Base-by-base conservation (phyloP, 192 early-diverging fungal species). In the Backusella morwellensis region DNA sequence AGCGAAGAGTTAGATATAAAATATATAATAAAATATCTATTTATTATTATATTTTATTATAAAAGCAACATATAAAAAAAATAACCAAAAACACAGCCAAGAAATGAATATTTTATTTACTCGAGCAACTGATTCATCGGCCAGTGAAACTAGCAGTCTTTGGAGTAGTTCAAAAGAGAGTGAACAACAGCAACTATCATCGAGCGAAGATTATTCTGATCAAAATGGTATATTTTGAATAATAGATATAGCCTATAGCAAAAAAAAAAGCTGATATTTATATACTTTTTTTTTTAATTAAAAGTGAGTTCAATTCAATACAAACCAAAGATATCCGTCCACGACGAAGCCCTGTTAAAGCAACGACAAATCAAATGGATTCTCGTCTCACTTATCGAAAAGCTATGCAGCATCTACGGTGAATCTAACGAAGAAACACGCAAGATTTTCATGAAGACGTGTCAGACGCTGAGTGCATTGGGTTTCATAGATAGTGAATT, bases 391-490 rank as follows among this genome's bases (percentile, higher is more conserved):
- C 81, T 98, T 38, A 84, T 98, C 1, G 96, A 98, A 71, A 95
- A 95, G 80, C 96, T 96, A 85, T 95, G 95, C 79, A 80, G 88
- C 26, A 83, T 96, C 32, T 96, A 97, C 80, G 95, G 95, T 77
- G 89, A 95, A 66, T 90, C 90, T 29, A 93, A 93, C 0, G 90
- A 96, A 80, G 87, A 89, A 44, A 97, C 95, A 78, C 93, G 91
- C 26, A 84, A 88, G 41, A 81, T 97, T 29, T 98, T 98, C 75
- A 94, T 92, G 75, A 85, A 92, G 15, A 91, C 97, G 36, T 97
- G 96, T 79, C 90, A 93, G 59, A 96, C 93, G 15, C 86, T 98
- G 26, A 92, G 87, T 56, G 82, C 87, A 56, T 93, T 97, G 93
- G 96, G 96, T 6, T 89, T 94, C 36, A 88, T 93, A 44, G 88